phyloP scores from a whole-genome alignment of 345 rosid species.

The Eucalyptus pumila region DNA sequence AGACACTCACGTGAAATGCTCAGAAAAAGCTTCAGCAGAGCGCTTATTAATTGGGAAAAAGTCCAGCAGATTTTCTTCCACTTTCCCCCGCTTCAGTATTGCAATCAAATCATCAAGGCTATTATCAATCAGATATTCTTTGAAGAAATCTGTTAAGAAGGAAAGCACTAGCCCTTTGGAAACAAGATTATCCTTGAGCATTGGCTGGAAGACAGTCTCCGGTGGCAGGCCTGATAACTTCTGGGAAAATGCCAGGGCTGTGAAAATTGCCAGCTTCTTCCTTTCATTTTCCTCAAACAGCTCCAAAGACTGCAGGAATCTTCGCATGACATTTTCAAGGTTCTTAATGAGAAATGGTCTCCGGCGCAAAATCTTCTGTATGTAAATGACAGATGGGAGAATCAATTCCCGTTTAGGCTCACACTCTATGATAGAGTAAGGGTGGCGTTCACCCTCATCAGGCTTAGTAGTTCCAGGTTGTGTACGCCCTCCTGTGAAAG shows the following conservation, averaged over 20 bases:
- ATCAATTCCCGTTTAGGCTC: slow-evolving; percentile 77
- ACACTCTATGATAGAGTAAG: slow-evolving; percentile 79
- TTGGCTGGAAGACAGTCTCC: slow-evolving; percentile 93
- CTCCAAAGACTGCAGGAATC: slow-evolving; percentile 93
- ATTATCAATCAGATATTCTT: slow-evolving; percentile 91
- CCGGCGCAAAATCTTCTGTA: slow-evolving; percentile 84
- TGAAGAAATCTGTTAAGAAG: slow-evolving; percentile 91
- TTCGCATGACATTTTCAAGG: slow-evolving; percentile 92
- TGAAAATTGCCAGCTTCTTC: slow-evolving; percentile 96
- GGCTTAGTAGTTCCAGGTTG: slow-evolving; percentile 94
- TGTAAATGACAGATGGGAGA: slow-evolving; percentile 79
- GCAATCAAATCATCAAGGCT: slow-evolving; percentile 91
- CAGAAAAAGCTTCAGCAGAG: slow-evolving; percentile 78
- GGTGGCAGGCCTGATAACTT: slow-evolving; percentile 96
- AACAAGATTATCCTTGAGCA: slow-evolving; percentile 97
- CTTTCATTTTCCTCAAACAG: slow-evolving; percentile 96
- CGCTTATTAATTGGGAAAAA: slow-evolving; percentile 80
- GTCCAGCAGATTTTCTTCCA: slow-evolving; percentile 84
- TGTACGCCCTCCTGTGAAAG: slow-evolving; percentile 96
- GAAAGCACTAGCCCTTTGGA: slow-evolving; percentile 97
- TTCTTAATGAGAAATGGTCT: slow-evolving; percentile 92
- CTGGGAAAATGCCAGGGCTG: slow-evolving; percentile 97
- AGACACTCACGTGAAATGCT: slow-evolving; percentile 85
- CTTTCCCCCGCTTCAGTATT: slow-evolving; percentile 86
- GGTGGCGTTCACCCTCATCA: slow-evolving; percentile 97